Evolutionary conservation across 2,329 filamentous ascomycete species (phyloP).

Genomic region (Fusarium clavum): DNA sequence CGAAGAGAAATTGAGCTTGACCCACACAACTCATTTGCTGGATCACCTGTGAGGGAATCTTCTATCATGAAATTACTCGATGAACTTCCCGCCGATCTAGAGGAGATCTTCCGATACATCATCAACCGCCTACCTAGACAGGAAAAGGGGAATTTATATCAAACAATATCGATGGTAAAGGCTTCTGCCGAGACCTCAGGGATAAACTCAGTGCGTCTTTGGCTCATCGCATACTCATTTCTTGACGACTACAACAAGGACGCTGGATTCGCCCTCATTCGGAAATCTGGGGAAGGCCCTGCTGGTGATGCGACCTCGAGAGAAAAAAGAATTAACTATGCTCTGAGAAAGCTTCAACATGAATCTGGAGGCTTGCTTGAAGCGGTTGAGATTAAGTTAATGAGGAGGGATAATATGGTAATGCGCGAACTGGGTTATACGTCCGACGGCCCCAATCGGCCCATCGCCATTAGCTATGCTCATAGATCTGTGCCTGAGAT

Average conservation of each 20-base stretch:
- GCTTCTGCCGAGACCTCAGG: accelerated
- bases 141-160: accelerated
- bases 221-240: accelerated
- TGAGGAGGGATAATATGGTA: no score
- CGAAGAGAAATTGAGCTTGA: neutral
- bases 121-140: neutral
- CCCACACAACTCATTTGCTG: neutral
- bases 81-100: accelerated
- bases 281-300: no score
- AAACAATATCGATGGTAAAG: accelerated
- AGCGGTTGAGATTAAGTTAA: no score
- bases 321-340: accelerated
- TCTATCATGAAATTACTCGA: neutral
- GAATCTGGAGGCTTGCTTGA: neutral
- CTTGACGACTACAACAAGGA: neutral
- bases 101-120: accelerated
- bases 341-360: neutral
- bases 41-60: neutral
- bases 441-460: no score
- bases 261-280: neutral
- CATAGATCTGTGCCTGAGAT: neutral
- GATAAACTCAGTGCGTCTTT: accelerated
- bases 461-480: no score
- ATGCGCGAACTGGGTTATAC: no score
- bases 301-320: no score